Base-by-base conservation (phyloP, 164 flowering plant genomes). In the Saururus chinensis region DNA sequence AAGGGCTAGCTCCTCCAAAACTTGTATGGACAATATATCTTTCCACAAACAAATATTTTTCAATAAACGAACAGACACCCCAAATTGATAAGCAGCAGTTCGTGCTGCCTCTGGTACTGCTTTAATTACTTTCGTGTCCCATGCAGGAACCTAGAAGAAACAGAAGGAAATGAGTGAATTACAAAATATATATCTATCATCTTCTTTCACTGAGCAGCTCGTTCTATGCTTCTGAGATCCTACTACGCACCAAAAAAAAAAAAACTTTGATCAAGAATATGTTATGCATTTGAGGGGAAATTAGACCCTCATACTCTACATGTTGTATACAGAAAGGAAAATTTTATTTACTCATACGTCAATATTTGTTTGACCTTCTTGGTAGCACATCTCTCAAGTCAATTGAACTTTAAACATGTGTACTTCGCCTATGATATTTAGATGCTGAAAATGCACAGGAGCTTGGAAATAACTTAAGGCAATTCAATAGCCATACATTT, bases 31-130 rank as follows among this genome's bases (percentile, higher is more conserved):
- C 52, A 95, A 75, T 55, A 91, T 78, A 26, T 91, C 93, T 72
- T 80, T 88, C 99, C 99, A 95, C 77, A 82, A 61, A 76, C 92
- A 91, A 20, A 90, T 89, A 68, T 86, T 95, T 68, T 77, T 86
- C 78, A 95, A 60, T 70, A 95, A 68, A 65, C 97, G 96, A 69
- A 91, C 78, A 59, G 95, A 77, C 67, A 74, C 69, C 19, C 99
- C 97, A 84, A 91, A 95, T 19, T 82, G 77, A 70, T 91, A 91
- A 61, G 96, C 99, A 25, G 89, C 93, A 61, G 87, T 56, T 66
- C 84, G 74, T 35, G 93, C 88, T 7, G 97, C 88, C 71, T 77
- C 72, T 30, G 99, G 96, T 56, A 95, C 96, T 58, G 90, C 85
- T 66, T 80, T 81, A 73, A 85, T 56, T 12, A 81, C 83, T 59